These are phyloP conservation scores for Candida fluviatilis DNA, from an alignment of 805 yeast species.

Conservation along the genomic window DNA sequence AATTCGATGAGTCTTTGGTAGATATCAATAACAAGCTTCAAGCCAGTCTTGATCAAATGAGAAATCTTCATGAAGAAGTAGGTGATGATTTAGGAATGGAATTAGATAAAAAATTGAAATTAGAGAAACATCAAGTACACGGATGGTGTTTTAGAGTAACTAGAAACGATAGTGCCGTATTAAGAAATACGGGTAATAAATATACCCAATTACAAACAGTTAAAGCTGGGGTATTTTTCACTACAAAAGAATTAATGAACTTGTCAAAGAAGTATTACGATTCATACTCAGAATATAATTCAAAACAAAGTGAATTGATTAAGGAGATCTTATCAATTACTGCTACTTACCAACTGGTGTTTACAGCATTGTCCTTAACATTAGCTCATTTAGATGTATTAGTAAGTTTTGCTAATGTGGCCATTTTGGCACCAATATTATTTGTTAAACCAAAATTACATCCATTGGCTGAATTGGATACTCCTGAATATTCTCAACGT, in stretches of 20 bases:
- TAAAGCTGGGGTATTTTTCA: slow-evolving; percentile 92
- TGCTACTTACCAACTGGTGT: slow-evolving; percentile 73
- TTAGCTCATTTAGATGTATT: slow-evolving; percentile 81
- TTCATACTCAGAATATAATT: slow-evolving; percentile 62
- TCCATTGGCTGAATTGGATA: slow-evolving; percentile 37
- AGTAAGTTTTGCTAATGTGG: slow-evolving; percentile 77
- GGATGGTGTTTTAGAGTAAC: slow-evolving; percentile 96
- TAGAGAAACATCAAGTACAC: slow-evolving; percentile 81
- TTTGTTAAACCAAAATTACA: slow-evolving; percentile 73
- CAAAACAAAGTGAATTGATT: slow-evolving; percentile 73
- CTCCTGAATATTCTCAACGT: slow-evolving; percentile 32
- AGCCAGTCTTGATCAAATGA: slow-evolving; percentile 49
- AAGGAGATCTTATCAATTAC: slow-evolving; percentile 80
- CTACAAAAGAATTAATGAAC: slow-evolving; percentile 61
- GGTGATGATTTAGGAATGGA: slow-evolving; percentile 79
- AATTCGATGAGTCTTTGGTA: slow-evolving; percentile 75
- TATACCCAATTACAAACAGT: slow-evolving; percentile 84
- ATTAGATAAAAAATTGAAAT: slow-evolving; percentile 79
- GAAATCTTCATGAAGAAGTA: slow-evolving; percentile 54
- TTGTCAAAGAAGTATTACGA: slow-evolving; percentile 56
- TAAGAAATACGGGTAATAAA: slow-evolving; percentile 52
- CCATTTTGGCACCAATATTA: slow-evolving; percentile 73
- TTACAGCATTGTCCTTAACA: slow-evolving; percentile 60
- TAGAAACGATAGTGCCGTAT: slow-evolving; percentile 77
- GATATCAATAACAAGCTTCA: slow-evolving; percentile 57